Conservation (phyloP, 2,329 filamentous ascomycete species). For the Botrytis pseudocinerea region DNA sequence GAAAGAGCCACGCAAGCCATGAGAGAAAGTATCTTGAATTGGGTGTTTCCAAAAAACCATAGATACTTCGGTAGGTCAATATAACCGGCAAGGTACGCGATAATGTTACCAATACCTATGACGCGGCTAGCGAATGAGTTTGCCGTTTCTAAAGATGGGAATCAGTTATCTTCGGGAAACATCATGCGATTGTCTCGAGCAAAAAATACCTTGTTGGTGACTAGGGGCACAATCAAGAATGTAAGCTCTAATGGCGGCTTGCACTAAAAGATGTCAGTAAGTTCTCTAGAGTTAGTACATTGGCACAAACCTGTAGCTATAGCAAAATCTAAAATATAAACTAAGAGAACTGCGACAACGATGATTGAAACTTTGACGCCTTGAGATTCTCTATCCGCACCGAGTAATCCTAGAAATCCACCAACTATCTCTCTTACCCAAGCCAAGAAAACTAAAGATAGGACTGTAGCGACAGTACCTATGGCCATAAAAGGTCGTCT, state of each 20-base stretch:
- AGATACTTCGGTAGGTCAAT: conserved; percentile 72
- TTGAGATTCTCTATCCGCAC: conserved; percentile 63
- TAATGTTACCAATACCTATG: conserved; percentile 84
- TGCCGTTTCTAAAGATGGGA: conserved; percentile 52
- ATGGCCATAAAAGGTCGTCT: conserved; percentile 79
- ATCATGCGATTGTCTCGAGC: background rate
- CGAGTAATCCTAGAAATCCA: conserved; percentile 68
- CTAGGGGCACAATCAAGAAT: conserved; percentile 91
- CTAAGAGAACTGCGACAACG: conserved; percentile 76
- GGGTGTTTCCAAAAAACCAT: conserved; percentile 79
- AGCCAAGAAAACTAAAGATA: conserved; percentile 67
- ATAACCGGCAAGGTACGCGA: conserved; percentile 87
- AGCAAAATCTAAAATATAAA: conserved; percentile 90
- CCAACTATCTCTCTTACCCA: conserved; percentile 74
- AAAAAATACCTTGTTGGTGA: conserved; percentile 70
- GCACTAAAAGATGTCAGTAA: conserved; percentile 54
- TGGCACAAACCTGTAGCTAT: conserved; percentile 76
- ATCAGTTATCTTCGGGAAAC: conserved; percentile 1
- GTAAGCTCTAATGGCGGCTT: conserved; percentile 87
- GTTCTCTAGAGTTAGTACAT: background rate
- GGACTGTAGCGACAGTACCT: conserved; percentile 65
- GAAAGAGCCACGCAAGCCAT: conserved; percentile 76
- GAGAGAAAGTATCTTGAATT: conserved; percentile 90
- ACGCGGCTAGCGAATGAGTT: conserved; percentile 93
- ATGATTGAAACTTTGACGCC: conserved; percentile 68